Evolutionary conservation across 768 basidiomycete species (phyloP).

Genomic region (Serpula lacrymans): DNA sequence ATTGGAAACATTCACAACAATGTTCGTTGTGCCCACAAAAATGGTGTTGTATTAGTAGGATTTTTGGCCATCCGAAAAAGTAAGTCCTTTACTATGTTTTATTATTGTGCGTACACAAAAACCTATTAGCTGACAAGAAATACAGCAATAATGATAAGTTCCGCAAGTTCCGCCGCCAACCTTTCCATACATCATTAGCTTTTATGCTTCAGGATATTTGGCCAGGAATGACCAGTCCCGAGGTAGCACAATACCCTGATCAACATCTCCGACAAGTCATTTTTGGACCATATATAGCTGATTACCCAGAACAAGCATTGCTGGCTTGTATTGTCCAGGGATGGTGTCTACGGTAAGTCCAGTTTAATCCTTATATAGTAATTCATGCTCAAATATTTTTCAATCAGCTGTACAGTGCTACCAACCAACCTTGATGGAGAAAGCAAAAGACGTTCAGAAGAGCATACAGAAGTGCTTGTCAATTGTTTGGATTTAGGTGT

Average conservation of each 20-base stretch:
- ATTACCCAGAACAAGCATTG: slow-evolving; percentile 15
- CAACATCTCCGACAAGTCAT: slow-evolving; percentile 22
- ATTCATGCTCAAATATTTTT: slow-evolving; percentile 6
- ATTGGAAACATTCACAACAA: slow-evolving; percentile 6
- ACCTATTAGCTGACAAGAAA: slow-evolving; percentile 16
- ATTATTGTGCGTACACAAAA: too few relatives aligned
- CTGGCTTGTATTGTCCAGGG: slow-evolving; percentile 24
- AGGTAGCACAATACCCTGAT: slow-evolving; percentile 24
- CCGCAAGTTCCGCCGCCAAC: slow-evolving; percentile 24
- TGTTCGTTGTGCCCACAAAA: slow-evolving; percentile 1
- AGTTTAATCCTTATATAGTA: neutral
- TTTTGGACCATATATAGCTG: slow-evolving; percentile 9
- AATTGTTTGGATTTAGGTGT: slow-evolving; percentile 10
- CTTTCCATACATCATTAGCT: slow-evolving; percentile 28
- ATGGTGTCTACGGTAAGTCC: slow-evolving; percentile 32
- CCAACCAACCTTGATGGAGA: slow-evolving; percentile 20
- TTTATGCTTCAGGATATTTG: slow-evolving; percentile 19
- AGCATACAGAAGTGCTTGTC: slow-evolving; percentile 15
- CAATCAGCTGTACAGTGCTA: slow-evolving; percentile 19
- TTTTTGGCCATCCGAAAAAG: slow-evolving; percentile 17
- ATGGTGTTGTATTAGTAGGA: slow-evolving; percentile 4
- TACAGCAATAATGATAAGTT: slow-evolving; percentile 13
- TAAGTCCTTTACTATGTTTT: slow-evolving; percentile 1
- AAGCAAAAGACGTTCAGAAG: slow-evolving; percentile 9
- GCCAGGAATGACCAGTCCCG: slow-evolving; percentile 23